Base-by-base conservation (phyloP, 306 rosid species). In the Inga leiocalycina region DNA sequence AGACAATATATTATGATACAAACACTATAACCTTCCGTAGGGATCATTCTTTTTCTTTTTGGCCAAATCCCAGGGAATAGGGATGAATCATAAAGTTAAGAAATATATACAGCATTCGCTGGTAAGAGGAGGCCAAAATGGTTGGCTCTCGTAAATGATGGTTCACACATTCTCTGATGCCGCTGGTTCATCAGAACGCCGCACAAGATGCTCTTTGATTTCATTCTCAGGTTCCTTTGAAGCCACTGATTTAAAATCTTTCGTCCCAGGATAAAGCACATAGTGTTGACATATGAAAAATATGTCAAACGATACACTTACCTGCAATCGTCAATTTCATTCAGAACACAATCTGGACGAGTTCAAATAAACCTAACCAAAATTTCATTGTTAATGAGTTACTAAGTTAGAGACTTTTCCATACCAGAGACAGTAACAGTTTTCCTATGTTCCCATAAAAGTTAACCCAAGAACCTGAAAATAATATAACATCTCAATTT, bases 391-490 rank as follows among this genome's bases (percentile, higher is more conserved):
- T 80, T 72, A 12, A 14, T 15, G 10, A 7, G 43, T 56, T 39
- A n/a, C 54, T 12, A 64, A 22, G 71, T 57, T 35, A 34, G 65
- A 85, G 73, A 84, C 43, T 45, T 75, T 74, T 81, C 52, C 90
- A 45, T 95, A 93, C 99, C 97, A 93, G 82, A 83, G 98, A 93
- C 49, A 96, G 92, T 85, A 96, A 45, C 62, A 93, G 85, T 91
- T 96, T 96, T 65, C 97, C 99, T 34, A 91, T 84, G 59, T 96
- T 92, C 64, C 98, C 99, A 78, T 93, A 93, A 51, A 96, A 96
- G 93, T 93, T 96, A 78, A 93, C 92, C 99, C 96, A 93, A 52
- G 99, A 96, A 91, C 73, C 99, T 93, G 94, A 52, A 88, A 89
- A 87, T 39, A 24, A 59, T 56, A 56, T 1, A 20, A 56, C 62